phyloP scores from a whole-genome alignment of 345 rosid species.

The Raphanus raphanistrum region DNA sequence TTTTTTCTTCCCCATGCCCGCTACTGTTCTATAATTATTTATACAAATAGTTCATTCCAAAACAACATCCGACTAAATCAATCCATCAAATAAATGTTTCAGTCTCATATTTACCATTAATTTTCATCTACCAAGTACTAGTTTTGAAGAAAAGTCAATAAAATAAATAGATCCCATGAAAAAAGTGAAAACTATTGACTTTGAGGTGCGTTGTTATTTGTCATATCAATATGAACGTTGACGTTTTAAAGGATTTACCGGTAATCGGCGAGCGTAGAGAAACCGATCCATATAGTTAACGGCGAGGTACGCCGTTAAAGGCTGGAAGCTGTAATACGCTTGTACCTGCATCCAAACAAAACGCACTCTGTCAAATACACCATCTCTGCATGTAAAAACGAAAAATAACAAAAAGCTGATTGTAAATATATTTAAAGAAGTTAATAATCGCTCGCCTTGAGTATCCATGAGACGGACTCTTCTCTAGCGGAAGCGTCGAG shows the following conservation, averaged over 20 bases:
- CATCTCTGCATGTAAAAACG: conserved; percentile 26
- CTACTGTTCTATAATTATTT: conserved; percentile 20
- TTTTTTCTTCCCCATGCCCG: background rate
- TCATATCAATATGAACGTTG: conserved; percentile 24
- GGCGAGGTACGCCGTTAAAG: conserved; percentile 93
- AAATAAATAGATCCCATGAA: conserved; percentile 17
- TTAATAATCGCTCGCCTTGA: conserved; percentile 54
- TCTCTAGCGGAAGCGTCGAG: conserved; percentile 86
- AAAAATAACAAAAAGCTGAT: background rate
- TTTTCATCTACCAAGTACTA: conserved; percentile 5
- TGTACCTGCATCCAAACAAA: conserved; percentile 57
- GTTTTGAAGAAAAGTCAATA: conserved; percentile 51
- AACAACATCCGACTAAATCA: background rate
- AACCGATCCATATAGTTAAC: conserved; percentile 95
- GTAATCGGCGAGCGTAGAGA: conserved; percentile 65
- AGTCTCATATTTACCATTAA: background rate
- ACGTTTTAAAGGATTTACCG: conserved; percentile 51
- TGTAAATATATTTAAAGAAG: background rate
- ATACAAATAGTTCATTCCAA: background rate
- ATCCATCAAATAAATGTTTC: background rate
- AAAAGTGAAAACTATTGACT: conserved; percentile 35
- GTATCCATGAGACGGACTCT: conserved; percentile 93
- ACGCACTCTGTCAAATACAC: background rate
- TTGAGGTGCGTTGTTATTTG: conserved; percentile 3
- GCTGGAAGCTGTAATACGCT: conserved; percentile 68